Conservation (phyloP, 2,329 filamentous ascomycete genomes). For the Hortaea sp. region DNA sequence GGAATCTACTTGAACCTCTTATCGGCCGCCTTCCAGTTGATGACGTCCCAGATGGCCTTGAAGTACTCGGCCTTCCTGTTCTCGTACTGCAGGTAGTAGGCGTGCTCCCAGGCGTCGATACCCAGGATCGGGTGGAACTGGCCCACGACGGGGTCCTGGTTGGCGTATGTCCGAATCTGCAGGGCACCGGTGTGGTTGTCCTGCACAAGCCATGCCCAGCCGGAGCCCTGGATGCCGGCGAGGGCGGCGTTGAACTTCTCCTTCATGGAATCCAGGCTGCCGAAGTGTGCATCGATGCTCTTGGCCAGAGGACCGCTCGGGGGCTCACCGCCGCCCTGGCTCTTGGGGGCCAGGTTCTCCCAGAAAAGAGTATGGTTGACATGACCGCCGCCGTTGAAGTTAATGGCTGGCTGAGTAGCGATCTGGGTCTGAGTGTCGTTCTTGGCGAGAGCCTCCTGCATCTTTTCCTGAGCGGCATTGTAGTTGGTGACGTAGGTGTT, state of each 20-base stretch:
- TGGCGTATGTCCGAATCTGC: constrained; percentile 68
- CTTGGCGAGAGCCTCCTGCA: constrained; percentile 47
- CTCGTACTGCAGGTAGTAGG: constrained; percentile 92
- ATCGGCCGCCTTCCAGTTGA: constrained; percentile 83
- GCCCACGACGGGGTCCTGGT: constrained; percentile 80
- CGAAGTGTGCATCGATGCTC: constrained; percentile 51
- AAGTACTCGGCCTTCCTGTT: constrained; percentile 98
- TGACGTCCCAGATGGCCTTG: constrained; percentile 81
- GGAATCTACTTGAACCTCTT: constrained; percentile 23
- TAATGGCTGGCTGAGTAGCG: constrained; percentile 48
- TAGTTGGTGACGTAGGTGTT: constrained; percentile 85
- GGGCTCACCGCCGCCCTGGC: constrained; percentile 56
- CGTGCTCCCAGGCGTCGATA: constrained; percentile 93
- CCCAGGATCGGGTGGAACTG: constrained; percentile 74
- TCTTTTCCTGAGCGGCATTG: constrained; percentile 68
- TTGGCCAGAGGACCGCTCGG: constrained; percentile 47
- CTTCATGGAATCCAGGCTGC: constrained; percentile 49
- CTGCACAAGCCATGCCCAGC: constrained; percentile 74
- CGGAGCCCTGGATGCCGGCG: constrained; percentile 55
- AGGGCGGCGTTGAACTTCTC: constrained; percentile 54
- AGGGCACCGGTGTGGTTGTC: constrained; percentile 54
- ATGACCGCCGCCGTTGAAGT: constrained; percentile 57
- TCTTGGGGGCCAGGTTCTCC: constrained; percentile 59
- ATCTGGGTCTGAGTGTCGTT: constrained; percentile 46
- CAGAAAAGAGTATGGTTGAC: constrained; percentile 60